Percentiles rank a stretch among this genome's conserved stretches.
Evolutionary conservation across 306 rosid species (phyloP).

Genomic region (Styphnolobium japonicum): DNA sequence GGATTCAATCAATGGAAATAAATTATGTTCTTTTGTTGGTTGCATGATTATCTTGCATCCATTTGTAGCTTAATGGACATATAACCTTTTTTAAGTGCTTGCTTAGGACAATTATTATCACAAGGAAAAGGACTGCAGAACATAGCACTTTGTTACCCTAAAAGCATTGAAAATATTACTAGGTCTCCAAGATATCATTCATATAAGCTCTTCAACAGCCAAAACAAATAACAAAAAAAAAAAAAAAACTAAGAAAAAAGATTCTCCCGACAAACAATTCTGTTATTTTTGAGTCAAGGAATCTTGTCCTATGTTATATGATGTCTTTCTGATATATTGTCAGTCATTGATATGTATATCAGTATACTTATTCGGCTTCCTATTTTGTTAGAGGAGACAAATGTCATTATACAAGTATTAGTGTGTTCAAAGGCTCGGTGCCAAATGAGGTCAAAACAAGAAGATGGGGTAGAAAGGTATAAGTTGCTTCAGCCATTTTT

Average conservation of each 20-base stretch:
- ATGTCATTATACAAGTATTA: background rate
- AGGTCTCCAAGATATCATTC: constrained; percentile 19
- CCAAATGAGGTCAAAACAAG: constrained; percentile 13
- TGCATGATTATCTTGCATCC: constrained; percentile 14
- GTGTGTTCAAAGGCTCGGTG: background rate
- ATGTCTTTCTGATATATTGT: background rate
- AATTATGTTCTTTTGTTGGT: constrained; percentile 26
- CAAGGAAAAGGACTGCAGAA: constrained; percentile 2
- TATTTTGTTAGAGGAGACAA: background rate
- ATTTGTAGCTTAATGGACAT: constrained; percentile 5
- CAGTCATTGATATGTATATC: background rate
- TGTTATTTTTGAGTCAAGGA: constrained; percentile 23
- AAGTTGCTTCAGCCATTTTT: background rate
- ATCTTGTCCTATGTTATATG: constrained; percentile 6
- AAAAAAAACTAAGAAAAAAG: background rate
- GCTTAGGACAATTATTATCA: constrained; percentile 5
- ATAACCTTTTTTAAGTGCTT: background rate
- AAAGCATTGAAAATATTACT: constrained; percentile 1
- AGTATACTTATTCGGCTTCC: background rate
- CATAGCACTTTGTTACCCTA: constrained; percentile 26
- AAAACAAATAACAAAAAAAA: background rate
- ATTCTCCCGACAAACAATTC: constrained; percentile 22
- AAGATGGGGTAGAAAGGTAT: background rate
- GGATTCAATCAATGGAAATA: constrained; percentile 43
- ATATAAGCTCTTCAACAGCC: constrained; percentile 20